Conservation (phyloP, 306 rosid genomes). For the Leucaena leucocephala region DNA sequence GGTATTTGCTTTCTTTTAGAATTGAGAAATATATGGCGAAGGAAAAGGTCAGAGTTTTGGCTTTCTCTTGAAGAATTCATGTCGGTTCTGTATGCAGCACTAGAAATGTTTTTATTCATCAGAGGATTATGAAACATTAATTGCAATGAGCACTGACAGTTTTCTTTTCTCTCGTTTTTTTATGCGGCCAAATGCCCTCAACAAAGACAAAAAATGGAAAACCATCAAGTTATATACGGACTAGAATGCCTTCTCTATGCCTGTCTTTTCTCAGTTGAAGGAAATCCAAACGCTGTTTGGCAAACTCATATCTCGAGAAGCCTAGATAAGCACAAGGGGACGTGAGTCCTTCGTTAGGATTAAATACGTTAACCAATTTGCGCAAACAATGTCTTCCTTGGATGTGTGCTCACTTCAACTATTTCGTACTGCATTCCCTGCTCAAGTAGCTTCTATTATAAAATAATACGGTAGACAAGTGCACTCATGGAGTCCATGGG, state of each 20-base stretch:
- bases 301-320: neutral
- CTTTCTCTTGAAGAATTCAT: slow-evolving; percentile 38
- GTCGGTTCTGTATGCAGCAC: neutral
- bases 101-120: neutral
- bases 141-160: neutral
- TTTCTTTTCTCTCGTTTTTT: too few relatives aligned
- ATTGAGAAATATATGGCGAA: slow-evolving; percentile 54
- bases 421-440: too few relatives aligned
- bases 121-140: neutral
- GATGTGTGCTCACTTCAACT: neutral
- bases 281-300: neutral
- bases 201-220: too few relatives aligned
- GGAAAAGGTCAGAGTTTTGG: slow-evolving; percentile 57
- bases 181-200: too few relatives aligned
- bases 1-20: slow-evolving; percentile 33
- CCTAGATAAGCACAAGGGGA: neutral
- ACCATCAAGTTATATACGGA: too few relatives aligned
- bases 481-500: too few relatives aligned
- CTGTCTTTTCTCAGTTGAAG: neutral
- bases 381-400: neutral
- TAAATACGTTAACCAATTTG: neutral
- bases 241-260: too few relatives aligned
- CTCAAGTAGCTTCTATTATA: too few relatives aligned
- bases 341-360: too few relatives aligned
- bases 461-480: too few relatives aligned